phyloP scores from a whole-genome alignment of 169 alveolate species.

The Plasmodium malariae region DNA sequence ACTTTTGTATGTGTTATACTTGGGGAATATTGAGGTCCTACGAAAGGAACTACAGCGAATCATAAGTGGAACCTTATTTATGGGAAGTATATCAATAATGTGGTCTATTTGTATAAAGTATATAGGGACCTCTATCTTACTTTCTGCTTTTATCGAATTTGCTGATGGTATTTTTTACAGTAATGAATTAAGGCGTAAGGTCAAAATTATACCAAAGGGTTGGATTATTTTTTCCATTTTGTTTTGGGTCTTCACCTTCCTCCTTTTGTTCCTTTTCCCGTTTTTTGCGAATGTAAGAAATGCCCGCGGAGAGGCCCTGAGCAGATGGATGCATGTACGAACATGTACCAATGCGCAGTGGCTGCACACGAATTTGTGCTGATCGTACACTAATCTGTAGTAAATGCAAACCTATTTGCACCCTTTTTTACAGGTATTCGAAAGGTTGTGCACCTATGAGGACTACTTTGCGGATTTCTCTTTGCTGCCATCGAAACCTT shows the following conservation, averaged over 20 bases:
- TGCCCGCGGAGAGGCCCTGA: neutral
- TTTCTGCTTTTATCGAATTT: conserved; percentile 83
- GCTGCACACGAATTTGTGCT: neutral
- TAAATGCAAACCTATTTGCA: neutral
- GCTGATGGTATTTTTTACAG: conserved; percentile 81
- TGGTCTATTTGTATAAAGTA: conserved; percentile 87
- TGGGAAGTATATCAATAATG: conserved; percentile 76
- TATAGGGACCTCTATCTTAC: conserved; percentile 81
- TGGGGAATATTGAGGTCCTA: conserved; percentile 82
- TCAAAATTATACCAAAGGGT: conserved; percentile 67
- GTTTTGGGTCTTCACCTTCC: conserved; percentile 49
- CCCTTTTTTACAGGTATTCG: conserved; percentile 24
- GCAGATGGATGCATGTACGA: neutral
- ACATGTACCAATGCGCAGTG: neutral
- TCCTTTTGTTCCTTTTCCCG: conserved; percentile 37
- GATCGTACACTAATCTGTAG: neutral
- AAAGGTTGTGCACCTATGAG: conserved; percentile 33
- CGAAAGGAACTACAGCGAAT: conserved; percentile 79
- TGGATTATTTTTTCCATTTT: conserved; percentile 46
- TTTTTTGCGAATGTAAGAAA: conserved; percentile 26
- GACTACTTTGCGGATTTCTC: conserved; percentile 29
- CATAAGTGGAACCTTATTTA: conserved; percentile 76
- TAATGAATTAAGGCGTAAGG: conserved; percentile 41
- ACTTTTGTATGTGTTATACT: conserved; percentile 74
- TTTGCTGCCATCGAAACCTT: conserved; percentile 48